Base-by-base conservation (phyloP, 352 stramenopile species). In the Globisporangium abappressorium region DNA sequence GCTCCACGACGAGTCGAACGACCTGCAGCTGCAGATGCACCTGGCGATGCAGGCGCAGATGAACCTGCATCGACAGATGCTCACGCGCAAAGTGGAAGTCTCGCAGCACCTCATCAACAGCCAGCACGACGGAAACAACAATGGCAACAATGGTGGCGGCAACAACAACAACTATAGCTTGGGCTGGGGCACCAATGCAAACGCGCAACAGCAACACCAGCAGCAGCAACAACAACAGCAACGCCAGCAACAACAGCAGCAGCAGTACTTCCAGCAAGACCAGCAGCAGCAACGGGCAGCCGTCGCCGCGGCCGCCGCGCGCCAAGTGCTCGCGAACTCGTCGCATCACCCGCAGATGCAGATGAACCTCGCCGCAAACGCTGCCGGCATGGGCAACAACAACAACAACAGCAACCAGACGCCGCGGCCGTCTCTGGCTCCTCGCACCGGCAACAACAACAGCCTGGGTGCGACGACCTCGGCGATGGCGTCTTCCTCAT, bases 41-140 rank as follows among this genome's bases (percentile, higher is more conserved):
- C 67, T 93, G 70, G 85, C 85, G 22, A 94, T 96, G 86, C 87
- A 94, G 69, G 84, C 86, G 60, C 88, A 96, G 62, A 96, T 96
- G 88, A 93, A 92, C 55, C 68, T 96, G 46, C 87, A 95, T 65
- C 87, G 86, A 2, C 85, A 95, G 64, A 95, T 95, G 87, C 80
- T 95, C 24, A 91, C 77, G 59, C 87, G 87, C 63, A 95, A 95
- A 61, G 87, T 94, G 34, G 84, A 90, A 51, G 85, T 94, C 24
- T 90, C 87, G 8, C 84, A 95, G 49, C 78, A 89, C 66, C 69
- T 80, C 3, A 62, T 64, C 26, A 65, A 59, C 54, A 71, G 76
- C 60, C 62, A 65, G 55, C 69, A 65, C 62, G 62, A 60, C 41
- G 66, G 57, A 30, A 71, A 43, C 64, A 71, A 43, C 64, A 79